Evolutionary conservation across 495 filamentous ascomycete species (phyloP), one percentile per base, ranked within the genome.

Genomic region (Talaromyces nanjingensis): DNA sequence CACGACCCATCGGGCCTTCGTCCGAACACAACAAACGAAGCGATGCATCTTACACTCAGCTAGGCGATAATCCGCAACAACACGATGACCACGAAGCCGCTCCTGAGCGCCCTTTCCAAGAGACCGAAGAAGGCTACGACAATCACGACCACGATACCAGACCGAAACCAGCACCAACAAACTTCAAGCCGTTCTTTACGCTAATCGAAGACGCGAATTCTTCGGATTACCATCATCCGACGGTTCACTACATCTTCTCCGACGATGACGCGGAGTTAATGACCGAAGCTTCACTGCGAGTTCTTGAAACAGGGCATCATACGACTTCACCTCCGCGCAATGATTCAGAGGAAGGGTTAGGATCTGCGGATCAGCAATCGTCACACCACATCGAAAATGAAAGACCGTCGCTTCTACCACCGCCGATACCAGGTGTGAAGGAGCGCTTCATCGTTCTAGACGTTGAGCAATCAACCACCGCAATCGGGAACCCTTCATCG

Each of bases 211-310:
- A 78, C 68, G 69, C 72, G 59, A 73, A 75, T 65, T 75, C 73
- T 25, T 71, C 71, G 25, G 77, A 75, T 57, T 77, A 91, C 74
- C 82, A 93, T 74, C 93, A 96, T 65, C 86, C 87, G 22, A 86
- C 82, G 47, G 86, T 96, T 2, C 91, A 93, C 80, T 98, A 98
- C 77, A 84, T 97, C 65, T 98, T 96, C 77, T 83, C 82, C 66
- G 89, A 93, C 70, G 91, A 96, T 74, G 81, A 84, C 70, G 73
- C 71, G 4, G 87, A 90, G 9, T 77, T 88, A 53, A 73, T 91
- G 33, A 89, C 88, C 6, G 78, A 79, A 60, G 82, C 81, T 12
- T 77, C 78, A 6, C 66, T 83, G 8, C 75, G 77, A 34, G 73
- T 73, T 6, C 69, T 83, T 6, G 73, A 77, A 34, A 52, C 68